Conservation (phyloP, 2,329 filamentous ascomycete species). For the Claviceps africana region DNA sequence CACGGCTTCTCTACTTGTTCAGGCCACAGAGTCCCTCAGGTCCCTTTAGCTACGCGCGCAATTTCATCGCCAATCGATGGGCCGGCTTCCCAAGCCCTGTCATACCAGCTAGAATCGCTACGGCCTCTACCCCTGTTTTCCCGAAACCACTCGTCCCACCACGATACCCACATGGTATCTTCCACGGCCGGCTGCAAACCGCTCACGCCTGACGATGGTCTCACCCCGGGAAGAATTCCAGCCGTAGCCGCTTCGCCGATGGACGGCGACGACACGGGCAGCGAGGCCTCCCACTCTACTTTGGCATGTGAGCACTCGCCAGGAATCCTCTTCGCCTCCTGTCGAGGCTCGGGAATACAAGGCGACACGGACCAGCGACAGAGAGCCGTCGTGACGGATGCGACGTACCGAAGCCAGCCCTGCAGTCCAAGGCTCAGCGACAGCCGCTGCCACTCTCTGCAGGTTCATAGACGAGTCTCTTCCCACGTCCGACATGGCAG, state of each 20-base stretch:
- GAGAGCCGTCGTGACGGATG: background rate
- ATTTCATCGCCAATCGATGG: background rate
- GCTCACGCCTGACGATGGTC: background rate
- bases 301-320: background rate
- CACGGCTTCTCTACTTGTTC: background rate
- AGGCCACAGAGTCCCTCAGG: background rate
- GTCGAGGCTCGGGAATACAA: background rate
- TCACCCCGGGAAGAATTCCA: background rate
- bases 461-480: background rate
- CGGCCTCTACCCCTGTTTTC: background rate
- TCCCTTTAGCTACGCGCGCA: background rate
- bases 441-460: background rate
- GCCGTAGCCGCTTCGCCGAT: background rate
- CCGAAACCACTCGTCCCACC: background rate
- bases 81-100: background rate
- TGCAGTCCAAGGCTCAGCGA: background rate
- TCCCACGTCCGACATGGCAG: background rate
- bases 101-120: background rate
- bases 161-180: background rate
- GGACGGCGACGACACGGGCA: background rate
- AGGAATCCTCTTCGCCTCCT: background rate
- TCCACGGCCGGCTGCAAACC: background rate
- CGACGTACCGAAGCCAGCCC: background rate
- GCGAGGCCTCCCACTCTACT: background rate
- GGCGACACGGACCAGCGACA: background rate